Evolutionary conservation across 2,329 filamentous ascomycete genomes (phyloP).

Genomic region (Penicillium sp.): DNA sequence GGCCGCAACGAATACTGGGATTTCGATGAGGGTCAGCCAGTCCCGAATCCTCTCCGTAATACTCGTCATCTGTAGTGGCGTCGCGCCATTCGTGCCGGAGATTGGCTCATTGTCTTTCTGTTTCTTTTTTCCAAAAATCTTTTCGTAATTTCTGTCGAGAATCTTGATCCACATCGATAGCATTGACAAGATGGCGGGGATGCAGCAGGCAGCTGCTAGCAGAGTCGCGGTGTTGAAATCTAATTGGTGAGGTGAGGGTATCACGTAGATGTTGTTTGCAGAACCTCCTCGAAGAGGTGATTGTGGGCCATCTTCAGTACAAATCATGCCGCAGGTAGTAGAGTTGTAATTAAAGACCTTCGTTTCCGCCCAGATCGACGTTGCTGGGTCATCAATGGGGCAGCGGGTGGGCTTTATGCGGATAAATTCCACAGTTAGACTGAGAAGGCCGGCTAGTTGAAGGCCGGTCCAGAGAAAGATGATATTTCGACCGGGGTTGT

Average conservation of each 20-base stretch:
- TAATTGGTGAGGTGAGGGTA: constrained; percentile 57
- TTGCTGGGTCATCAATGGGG: constrained; percentile 38
- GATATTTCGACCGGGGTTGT: constrained; percentile 62
- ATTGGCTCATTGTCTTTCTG: constrained; percentile 43
- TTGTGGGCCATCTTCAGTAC: constrained; percentile 35
- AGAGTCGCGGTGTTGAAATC: constrained; percentile 62
- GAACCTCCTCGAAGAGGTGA: constrained; percentile 59
- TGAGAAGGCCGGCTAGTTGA: constrained; percentile 57
- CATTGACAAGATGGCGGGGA: constrained; percentile 63
- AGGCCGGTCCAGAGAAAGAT: constrained; percentile 68
- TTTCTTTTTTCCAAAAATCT: constrained; percentile 31
- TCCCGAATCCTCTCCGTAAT: constrained; percentile 38
- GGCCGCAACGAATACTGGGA: constrained; percentile 60
- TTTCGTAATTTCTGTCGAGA: constrained; percentile 61
- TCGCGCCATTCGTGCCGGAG: constrained; percentile 58
- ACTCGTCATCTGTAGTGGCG: constrained; percentile 49
- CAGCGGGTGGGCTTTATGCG: constrained; percentile 52
- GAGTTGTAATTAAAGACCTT: constrained; percentile 12
- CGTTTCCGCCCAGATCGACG: constrained; percentile 38
- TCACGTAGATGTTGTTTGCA: constrained; percentile 62
- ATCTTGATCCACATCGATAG: constrained; percentile 66
- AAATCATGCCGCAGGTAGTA: constrained; percentile 11
- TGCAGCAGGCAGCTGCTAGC: constrained; percentile 63
- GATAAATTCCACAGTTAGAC: constrained; percentile 66
- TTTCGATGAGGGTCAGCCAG: constrained; percentile 49